Base-by-base conservation (phyloP, 176 grass and related monocot species). In the Musa itinerans region DNA sequence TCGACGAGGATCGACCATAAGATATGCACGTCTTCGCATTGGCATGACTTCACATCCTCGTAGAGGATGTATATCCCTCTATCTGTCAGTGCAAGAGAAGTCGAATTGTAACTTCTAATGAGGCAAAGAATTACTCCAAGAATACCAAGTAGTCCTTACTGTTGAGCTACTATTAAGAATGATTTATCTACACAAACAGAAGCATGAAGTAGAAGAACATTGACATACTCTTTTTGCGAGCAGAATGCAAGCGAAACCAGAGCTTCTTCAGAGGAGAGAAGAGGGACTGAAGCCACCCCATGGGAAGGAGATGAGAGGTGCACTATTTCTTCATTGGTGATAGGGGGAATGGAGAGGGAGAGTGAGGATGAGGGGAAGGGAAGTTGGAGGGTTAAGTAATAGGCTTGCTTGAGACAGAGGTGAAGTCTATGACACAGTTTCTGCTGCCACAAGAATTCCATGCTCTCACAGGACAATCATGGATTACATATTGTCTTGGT, bases 21-120 rank as follows among this genome's bases (percentile, higher is more conserved):
- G 11, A 98, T 83, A 8, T 98, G 94, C 81, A 98, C 94, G 82
- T 98, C 94, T 86, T 98, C 94, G 64, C 85, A 90, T 48, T 84
- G 90, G 83, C 94, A 98, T 81, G 90, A 93, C 88, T 98, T 91
- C 53, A 98, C 94, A 82, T 98, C 94, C 77, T 98, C 94, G 69
- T 98, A 91, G 65, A 98, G 79, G 81, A 93, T 98, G 73, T 93
- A 98, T 71, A 98, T 98, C 58, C 94, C 94, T 79, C 80, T 69
- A 72, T 87, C 90, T 93, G 75, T 29, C 20, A 66, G 72, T 12
- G 54, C 24, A 10, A 71, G 2, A 52, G 21, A 8, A 15, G 43
- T 10, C 51, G 52, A 49, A 24, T 19, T 10, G 43, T 27, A 11
- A 80, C 55, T 26, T 65, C 73, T 21, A 78, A 24, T 22, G 3